phyloP scores from a whole-genome alignment of 441 rosid genomes.

The Metrosideros polymorpha region DNA sequence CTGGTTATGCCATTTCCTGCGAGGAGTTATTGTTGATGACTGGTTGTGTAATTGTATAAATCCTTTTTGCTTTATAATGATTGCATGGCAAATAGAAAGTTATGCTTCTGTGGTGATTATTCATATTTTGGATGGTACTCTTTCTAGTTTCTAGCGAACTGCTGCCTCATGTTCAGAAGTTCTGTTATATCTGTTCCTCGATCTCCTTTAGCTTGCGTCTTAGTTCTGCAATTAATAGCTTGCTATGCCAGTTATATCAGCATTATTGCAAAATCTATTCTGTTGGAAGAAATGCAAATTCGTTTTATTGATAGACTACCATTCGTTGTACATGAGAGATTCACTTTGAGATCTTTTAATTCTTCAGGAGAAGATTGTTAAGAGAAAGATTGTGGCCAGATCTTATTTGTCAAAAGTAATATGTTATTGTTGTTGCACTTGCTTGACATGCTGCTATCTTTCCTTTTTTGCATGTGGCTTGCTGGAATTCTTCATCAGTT shows the following conservation, averaged over 20 bases:
- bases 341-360: background rate
- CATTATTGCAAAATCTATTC: background rate
- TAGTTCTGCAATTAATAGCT: background rate
- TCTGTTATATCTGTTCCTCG: background rate
- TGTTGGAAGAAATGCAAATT: background rate
- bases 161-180: background rate
- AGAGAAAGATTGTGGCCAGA: background rate
- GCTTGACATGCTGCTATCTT: background rate
- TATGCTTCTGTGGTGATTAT: background rate
- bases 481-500: conserved; percentile 31
- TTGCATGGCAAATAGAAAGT: background rate
- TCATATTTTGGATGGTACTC: background rate
- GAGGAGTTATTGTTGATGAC: background rate
- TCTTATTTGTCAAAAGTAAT: background rate
- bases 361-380: background rate
- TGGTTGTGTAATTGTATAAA: background rate
- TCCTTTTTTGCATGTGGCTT: background rate
- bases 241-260: background rate
- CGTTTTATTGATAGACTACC: background rate
- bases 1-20: background rate
- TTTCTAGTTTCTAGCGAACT: background rate
- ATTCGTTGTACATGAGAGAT: background rate
- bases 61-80: background rate
- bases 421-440: background rate
- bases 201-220: background rate